Conservation (phyloP, 2,329 filamentous ascomycete species). For the Trichoderma breve region DNA sequence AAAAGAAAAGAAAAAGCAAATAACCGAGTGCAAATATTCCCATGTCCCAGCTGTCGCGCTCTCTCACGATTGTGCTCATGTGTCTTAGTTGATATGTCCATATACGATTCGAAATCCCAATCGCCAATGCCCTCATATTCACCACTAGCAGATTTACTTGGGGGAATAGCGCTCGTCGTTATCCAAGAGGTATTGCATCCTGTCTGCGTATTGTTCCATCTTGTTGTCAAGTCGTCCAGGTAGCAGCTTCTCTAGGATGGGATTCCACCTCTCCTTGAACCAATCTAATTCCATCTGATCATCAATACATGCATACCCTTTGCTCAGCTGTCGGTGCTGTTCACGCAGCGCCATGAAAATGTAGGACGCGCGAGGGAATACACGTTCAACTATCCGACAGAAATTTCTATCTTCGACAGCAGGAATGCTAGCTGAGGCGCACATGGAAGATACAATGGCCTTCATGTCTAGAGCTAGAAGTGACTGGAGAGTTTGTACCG, state of each 20-base stretch:
- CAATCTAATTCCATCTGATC: not conserved
- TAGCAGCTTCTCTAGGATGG: not conserved
- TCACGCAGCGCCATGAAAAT: not conserved
- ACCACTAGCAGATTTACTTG: not conserved
- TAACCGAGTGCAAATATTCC: not conserved
- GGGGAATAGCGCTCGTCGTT: not conserved
- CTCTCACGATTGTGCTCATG: not conserved
- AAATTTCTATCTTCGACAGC: not conserved
- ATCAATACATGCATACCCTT: no score
- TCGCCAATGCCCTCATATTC: no score
- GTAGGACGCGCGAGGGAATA: no score
- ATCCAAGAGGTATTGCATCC: not conserved
- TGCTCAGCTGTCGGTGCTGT: not conserved
- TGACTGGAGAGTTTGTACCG: not conserved
- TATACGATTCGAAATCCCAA: not conserved
- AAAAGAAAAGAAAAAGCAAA: not conserved
- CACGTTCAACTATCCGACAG: no score
- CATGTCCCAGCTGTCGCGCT: not conserved
- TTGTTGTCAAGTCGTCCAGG: not conserved
- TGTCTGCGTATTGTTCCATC: not conserved
- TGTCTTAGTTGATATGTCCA: not conserved
- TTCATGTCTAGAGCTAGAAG: not conserved
- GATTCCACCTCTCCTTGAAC: not conserved
- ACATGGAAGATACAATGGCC: not conserved
- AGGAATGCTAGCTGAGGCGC: not conserved